These are phyloP conservation scores for Calcarisporium arbuscula DNA, from an alignment of 2,329 filamentous ascomycete genomes.

Conservation along the genomic window DNA sequence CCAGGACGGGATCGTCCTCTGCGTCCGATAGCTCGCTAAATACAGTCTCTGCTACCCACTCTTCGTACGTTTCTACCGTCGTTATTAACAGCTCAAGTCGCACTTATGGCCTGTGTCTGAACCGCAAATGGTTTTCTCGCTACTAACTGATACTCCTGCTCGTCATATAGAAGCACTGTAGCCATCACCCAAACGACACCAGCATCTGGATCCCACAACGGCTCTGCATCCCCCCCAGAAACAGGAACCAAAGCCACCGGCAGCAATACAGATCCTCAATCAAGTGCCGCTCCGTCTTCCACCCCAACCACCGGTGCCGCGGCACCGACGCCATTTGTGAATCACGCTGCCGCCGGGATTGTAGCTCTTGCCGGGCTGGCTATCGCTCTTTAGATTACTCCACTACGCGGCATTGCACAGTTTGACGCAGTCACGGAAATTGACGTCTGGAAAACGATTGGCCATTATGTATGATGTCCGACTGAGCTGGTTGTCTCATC, in stretches of 20 bases:
- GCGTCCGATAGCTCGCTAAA: neutral
- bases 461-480: neutral
- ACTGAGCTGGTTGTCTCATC: neutral
- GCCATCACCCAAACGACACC: neutral
- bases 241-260: neutral
- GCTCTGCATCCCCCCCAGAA: neutral
- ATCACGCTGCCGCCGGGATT: constrained; percentile 12
- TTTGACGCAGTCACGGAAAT: no score
- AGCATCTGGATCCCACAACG: neutral
- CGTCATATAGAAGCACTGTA: neutral
- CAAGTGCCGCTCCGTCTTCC: neutral
- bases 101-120: neutral
- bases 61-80: neutral
- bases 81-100: neutral
- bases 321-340: constrained; percentile 14
- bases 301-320: constrained; percentile 9
- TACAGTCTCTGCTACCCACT: neutral
- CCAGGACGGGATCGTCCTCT: neutral
- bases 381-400: constrained; percentile 12
- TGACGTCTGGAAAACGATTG: no score
- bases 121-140: neutral
- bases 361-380: constrained; percentile 16
- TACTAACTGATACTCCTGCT: neutral
- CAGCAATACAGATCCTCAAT: neutral
- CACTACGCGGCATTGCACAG: no score